phyloP scores from a whole-genome alignment of 352 stramenopile genomes.

The Phytophthora vignae region DNA sequence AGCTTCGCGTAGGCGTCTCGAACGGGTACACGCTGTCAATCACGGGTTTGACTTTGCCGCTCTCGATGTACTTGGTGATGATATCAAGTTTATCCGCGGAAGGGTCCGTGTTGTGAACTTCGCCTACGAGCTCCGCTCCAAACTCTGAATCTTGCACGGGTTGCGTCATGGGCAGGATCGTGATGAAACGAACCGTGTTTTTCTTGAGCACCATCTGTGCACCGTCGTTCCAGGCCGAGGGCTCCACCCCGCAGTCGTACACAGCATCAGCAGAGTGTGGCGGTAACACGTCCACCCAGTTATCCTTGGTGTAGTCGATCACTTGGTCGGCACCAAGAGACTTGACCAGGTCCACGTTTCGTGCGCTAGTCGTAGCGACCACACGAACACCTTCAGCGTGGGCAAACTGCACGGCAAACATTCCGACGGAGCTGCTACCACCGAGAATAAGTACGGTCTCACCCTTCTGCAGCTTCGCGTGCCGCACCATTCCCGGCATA shows the following conservation, averaged over 20 bases:
- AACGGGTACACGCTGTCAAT: constrained; percentile 61
- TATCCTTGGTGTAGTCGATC: constrained; percentile 43
- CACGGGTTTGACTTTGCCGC: constrained; percentile 37
- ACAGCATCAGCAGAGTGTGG: constrained; percentile 40
- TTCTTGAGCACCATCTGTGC: constrained; percentile 36
- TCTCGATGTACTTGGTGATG: constrained; percentile 41
- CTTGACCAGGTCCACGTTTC: constrained; percentile 36
- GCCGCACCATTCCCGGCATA: constrained; percentile 29
- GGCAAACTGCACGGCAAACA: constrained; percentile 46
- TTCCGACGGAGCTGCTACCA: constrained; percentile 35
- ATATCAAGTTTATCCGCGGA: background rate
- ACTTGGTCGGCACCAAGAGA: constrained; percentile 36
- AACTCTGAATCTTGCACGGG: constrained; percentile 47
- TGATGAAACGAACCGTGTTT: constrained; percentile 33
- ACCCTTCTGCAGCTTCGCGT: constrained; percentile 41
- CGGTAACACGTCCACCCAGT: constrained; percentile 37
- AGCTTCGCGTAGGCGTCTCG: constrained; percentile 53
- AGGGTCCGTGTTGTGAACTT: background rate
- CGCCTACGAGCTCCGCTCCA: constrained; percentile 31
- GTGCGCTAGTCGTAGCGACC: constrained; percentile 31
- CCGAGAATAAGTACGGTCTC: constrained; percentile 48
- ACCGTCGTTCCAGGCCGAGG: constrained; percentile 25
- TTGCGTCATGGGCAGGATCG: constrained; percentile 29
- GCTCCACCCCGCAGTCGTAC: constrained; percentile 41
- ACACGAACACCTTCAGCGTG: constrained; percentile 33